Evolutionary conservation across 768 basidiomycete species (phyloP).

Genomic region (Aureoboletus auriporus): DNA sequence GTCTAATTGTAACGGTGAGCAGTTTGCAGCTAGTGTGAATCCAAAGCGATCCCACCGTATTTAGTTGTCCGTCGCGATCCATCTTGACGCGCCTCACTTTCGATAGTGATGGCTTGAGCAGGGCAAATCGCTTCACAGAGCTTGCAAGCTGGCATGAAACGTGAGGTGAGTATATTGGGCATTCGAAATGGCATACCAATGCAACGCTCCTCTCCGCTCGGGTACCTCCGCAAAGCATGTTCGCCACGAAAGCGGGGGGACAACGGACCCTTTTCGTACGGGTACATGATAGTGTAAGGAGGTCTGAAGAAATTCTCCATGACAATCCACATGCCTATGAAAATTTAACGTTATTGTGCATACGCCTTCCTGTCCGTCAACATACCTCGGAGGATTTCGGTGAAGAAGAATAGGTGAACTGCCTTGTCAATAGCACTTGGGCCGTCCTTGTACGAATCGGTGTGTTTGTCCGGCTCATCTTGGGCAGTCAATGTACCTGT

Average conservation of each 20-base stretch:
- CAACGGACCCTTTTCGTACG: conserved; percentile 96
- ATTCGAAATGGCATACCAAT: conserved; percentile 63
- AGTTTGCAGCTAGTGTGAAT: neutral
- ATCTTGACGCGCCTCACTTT: conserved; percentile 93
- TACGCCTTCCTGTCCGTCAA: conserved; percentile 5
- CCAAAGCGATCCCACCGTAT: conserved; percentile 61
- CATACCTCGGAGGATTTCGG: conserved; percentile 93
- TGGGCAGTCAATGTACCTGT: conserved; percentile 34
- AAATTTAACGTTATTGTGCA: conserved; percentile 7
- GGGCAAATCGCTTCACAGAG: conserved; percentile 99
- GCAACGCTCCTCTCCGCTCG: conserved; percentile 97
- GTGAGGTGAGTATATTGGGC: conserved; percentile 4
- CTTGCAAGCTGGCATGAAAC: conserved; percentile 74
- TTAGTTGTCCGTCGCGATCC: conserved; percentile 96
- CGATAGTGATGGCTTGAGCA: conserved; percentile 98
- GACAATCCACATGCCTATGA: conserved; percentile 95
- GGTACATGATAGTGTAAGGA: conserved; percentile 98
- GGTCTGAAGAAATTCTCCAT: conserved; percentile 88
- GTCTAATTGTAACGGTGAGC: conserved; percentile 44
- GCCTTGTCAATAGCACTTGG: conserved; percentile 95
- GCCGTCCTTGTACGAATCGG: conserved; percentile 71
- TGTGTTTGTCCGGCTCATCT: conserved; percentile 46
- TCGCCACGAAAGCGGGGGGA: conserved; percentile 98
- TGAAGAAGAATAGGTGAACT: conserved; percentile 95
- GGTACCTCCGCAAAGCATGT: conserved; percentile 94